Evolutionary conservation across 495 filamentous ascomycete genomes (phyloP).

Genomic region (Bacidia gigantensis): DNA sequence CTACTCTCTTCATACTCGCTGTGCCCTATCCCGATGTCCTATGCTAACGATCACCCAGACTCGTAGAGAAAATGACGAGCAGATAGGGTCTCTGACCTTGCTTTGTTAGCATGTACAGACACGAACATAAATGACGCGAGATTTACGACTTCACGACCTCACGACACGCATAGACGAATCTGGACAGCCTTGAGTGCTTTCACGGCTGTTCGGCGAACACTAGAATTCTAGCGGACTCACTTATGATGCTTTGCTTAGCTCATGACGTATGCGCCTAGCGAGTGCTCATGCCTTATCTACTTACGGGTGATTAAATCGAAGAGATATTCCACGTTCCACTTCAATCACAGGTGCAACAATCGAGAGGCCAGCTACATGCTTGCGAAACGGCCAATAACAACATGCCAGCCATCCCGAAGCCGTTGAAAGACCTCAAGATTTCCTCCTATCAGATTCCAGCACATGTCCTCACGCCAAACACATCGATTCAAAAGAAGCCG

Average conservation of each 20-base stretch:
- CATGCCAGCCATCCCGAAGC: neutral
- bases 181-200: too few species aligned
- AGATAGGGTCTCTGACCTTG: neutral
- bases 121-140: neutral
- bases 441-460: slow-evolving; percentile 45
- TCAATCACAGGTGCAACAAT: too few species aligned
- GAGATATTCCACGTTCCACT: too few species aligned
- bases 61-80: slow-evolving; percentile 50
- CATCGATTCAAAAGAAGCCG: slow-evolving; percentile 47
- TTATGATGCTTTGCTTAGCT: neutral
- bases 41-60: slow-evolving; percentile 23
- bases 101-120: neutral
- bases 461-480: slow-evolving; percentile 47
- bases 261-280: neutral
- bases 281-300: too few species aligned
- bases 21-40: neutral
- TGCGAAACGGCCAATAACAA: too few species aligned
- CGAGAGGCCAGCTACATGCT: too few species aligned
- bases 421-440: slow-evolving; percentile 35
- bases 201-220: neutral
- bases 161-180: neutral
- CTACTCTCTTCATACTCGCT: neutral
- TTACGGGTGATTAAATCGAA: too few species aligned
- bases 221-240: neutral
- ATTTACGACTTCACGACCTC: neutral